Evolutionary conservation across 148 eudicot genomes (phyloP), one percentile per base, ranked within the genome.

Genomic region (Chenopodium berlandieri): DNA sequence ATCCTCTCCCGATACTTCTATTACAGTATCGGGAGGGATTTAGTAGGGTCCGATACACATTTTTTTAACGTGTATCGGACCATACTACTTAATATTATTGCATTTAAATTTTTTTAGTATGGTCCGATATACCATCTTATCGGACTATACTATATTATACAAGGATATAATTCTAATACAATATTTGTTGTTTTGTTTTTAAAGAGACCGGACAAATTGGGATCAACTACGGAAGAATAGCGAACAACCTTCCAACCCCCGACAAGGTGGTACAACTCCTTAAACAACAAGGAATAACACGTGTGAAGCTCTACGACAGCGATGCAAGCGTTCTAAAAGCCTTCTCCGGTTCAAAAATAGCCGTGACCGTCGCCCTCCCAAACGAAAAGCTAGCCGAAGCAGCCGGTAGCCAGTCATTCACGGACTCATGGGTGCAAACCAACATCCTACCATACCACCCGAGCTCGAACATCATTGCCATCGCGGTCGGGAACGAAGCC

Each of bases 401-500:
- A 23, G 92, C 99, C 2, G n/a, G 88, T 44, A 19, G 31, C 75
- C 87, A 83, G 8, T 85, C 99, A 0, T 96, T 44, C 82, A 92
- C 98, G 6, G 98, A 96, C 83, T 31, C 81, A 4, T 96, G 97
- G 97, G 84, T 96, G 30, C 84, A 88, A 17, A 68, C 88, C 80
- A 89, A 89, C 79, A 80, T 96, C 60, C 68, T 87, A 31, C 84
- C 93, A 0, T 84, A 68, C 81, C 58, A 86, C 79, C 92, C 94
- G 6, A 9, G 67, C 13, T 86, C 91, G 10, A 27, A 46, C 12
- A 87, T 96, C 44, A 85, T 86, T 20, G 84, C 95, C 68, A 86
- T 96, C 8, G 92, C 99, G 3, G 98, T 94, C 27, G 99, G 99
- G 0, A 96, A 96, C 76, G 99, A 96, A 71, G 99, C 92, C 2